These are phyloP conservation scores for Nemania sp. DNA, from an alignment of 2,329 filamentous ascomycete genomes.

Conservation along the genomic window DNA sequence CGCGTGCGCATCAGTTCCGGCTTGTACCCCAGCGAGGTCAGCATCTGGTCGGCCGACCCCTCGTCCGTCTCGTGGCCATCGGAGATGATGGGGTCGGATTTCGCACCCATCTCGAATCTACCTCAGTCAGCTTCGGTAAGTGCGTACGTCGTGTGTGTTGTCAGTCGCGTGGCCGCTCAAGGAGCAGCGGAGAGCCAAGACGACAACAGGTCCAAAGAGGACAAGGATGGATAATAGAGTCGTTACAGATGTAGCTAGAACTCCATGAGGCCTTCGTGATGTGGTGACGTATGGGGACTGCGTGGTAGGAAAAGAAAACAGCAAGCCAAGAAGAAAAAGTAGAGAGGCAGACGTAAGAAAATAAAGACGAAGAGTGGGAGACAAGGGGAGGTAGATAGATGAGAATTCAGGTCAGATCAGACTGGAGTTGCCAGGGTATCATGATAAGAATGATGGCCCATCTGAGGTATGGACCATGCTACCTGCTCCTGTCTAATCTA, in stretches of 20 bases:
- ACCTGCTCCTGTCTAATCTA: neutral
- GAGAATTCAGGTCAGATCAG: neutral
- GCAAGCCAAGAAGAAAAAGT: neutral
- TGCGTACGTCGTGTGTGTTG: neutral
- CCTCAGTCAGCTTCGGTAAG: neutral
- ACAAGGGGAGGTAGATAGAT: neutral
- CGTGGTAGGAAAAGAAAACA: neutral
- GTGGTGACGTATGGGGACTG: neutral
- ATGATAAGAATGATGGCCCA: conserved; percentile 10
- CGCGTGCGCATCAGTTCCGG: conserved; percentile 67
- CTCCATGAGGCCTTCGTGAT: conserved; percentile 14
- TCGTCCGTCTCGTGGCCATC: conserved; percentile 40
- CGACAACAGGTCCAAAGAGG: neutral
- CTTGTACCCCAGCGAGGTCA: conserved; percentile 69
- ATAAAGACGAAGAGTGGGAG: neutral
- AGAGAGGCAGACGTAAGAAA: neutral
- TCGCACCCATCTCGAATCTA: conserved; percentile 27
- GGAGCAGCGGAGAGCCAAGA: neutral
- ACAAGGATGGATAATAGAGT: neutral
- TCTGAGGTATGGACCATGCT: neutral
- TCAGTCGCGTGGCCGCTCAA: neutral
- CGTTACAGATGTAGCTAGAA: conserved; percentile 1
- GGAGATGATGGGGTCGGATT: conserved; percentile 26
- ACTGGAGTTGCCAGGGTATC: conserved; percentile 1
- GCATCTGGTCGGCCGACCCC: conserved; percentile 62